phyloP scores from a whole-genome alignment of 2,329 filamentous ascomycete species.

The Leptoxyphium fumago region DNA sequence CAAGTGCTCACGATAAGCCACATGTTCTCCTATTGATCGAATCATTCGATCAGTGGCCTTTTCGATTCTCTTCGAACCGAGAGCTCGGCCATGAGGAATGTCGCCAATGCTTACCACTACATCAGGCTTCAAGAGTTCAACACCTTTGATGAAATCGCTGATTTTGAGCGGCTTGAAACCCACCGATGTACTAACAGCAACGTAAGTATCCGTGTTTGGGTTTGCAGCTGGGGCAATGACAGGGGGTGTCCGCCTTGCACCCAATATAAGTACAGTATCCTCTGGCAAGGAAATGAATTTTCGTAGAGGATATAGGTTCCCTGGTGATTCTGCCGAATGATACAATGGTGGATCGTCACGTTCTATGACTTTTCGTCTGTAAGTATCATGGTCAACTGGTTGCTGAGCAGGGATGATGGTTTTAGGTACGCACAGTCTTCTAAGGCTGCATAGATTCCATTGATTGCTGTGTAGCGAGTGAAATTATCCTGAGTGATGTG shows the following conservation, averaged over 20 bases:
- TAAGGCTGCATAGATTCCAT: constrained; percentile 63
- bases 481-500: constrained; percentile 82
- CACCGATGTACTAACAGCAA: constrained; percentile 73
- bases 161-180: constrained; percentile 62
- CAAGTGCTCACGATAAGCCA: constrained; percentile 22
- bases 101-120: constrained; percentile 69
- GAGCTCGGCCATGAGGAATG: constrained; percentile 40
- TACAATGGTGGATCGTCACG: constrained; percentile 41
- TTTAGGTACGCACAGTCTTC: constrained; percentile 66
- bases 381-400: constrained; percentile 25
- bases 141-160: constrained; percentile 51
- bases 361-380: constrained; percentile 44
- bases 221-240: constrained; percentile 50
- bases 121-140: constrained; percentile 57
- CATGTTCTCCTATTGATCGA: constrained; percentile 59
- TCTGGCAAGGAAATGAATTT: constrained; percentile 60
- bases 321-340: constrained; percentile 25
- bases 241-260: constrained; percentile 62
- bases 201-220: constrained; percentile 40
- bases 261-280: constrained; percentile 54
- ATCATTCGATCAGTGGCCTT: constrained; percentile 82
- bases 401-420: constrained; percentile 1
- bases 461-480: constrained; percentile 46
- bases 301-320: constrained; percentile 46
- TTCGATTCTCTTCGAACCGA: constrained; percentile 48